Percentiles rank a stretch among this genome's conserved stretches.
Conservation (phyloP, 805 yeast species). For the Saccharomycopsis fibuligera region DNA sequence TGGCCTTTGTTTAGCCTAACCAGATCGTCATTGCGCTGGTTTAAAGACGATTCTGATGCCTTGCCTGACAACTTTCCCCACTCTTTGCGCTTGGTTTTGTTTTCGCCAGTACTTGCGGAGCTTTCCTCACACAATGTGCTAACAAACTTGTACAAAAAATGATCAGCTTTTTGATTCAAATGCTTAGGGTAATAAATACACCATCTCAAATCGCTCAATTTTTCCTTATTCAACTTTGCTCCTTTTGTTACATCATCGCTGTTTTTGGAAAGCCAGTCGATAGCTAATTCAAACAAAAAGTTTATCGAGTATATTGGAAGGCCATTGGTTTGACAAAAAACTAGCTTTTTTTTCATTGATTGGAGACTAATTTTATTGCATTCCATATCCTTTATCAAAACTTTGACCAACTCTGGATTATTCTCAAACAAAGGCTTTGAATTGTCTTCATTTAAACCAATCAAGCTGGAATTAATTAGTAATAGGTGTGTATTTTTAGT, state of each 20-base stretch:
- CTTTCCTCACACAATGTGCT: no score
- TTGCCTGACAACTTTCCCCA: slow-evolving; percentile 18
- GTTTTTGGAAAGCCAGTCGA: slow-evolving; percentile 26
- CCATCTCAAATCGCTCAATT: slow-evolving; percentile 43
- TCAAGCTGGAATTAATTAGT: slow-evolving; percentile 43
- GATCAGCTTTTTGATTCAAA: background rate
- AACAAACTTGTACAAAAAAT: background rate
- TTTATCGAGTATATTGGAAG: slow-evolving; percentile 54
- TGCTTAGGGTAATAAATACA: slow-evolving; percentile 46
- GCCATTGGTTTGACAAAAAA: slow-evolving; percentile 50
- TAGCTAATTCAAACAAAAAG: slow-evolving; percentile 47
- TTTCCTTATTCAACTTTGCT: slow-evolving; percentile 26
- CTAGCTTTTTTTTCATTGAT: slow-evolving; percentile 47
- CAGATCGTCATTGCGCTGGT: background rate
- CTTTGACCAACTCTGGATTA: slow-evolving; percentile 27
- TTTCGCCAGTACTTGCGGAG: background rate
- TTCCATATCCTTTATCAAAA: slow-evolving; percentile 26
- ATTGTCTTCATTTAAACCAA: slow-evolving; percentile 35
- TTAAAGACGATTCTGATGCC: slow-evolving; percentile 19
- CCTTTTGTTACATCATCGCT: background rate
- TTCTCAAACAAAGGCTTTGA: slow-evolving; percentile 28
- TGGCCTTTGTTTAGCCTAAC: no score
- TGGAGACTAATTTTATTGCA: slow-evolving; percentile 29
- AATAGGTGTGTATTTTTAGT: slow-evolving; percentile 48
- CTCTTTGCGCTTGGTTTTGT: background rate